Conservation (phyloP, 2,329 filamentous ascomycete genomes). For the Epichloe elymi region DNA sequence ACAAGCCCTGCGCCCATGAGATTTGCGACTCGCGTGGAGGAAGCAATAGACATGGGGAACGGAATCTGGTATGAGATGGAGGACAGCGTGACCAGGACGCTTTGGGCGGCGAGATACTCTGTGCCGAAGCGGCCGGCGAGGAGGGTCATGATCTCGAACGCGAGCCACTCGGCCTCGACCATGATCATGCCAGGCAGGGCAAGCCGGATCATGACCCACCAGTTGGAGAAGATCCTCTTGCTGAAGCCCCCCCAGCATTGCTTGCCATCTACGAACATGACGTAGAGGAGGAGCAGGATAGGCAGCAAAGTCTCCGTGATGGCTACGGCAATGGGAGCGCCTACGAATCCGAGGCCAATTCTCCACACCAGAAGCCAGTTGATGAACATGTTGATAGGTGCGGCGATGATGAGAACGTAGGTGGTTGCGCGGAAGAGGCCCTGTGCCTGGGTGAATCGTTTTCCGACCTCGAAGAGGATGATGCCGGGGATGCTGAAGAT, state of each 20-base stretch:
- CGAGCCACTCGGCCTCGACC: slow-evolving; percentile 87
- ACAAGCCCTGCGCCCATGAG: slow-evolving; percentile 78
- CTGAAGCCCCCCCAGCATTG: slow-evolving; percentile 87
- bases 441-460: slow-evolving; percentile 73
- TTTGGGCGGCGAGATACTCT: slow-evolving; percentile 74
- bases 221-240: slow-evolving; percentile 55
- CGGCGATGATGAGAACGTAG: slow-evolving; percentile 62
- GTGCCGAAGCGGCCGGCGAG: slow-evolving; percentile 67
- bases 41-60: slow-evolving; percentile 80
- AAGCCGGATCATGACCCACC: slow-evolving; percentile 71
- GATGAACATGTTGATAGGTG: slow-evolving; percentile 63
- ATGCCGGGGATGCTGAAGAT: slow-evolving; percentile 64
- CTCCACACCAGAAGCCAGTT: slow-evolving; percentile 72
- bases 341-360: slow-evolving; percentile 56
- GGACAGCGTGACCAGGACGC: slow-evolving; percentile 65
- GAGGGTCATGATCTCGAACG: slow-evolving; percentile 86
- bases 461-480: slow-evolving; percentile 63
- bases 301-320: slow-evolving; percentile 70
- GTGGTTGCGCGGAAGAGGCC: slow-evolving; percentile 68
- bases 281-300: slow-evolving; percentile 63
- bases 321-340: slow-evolving; percentile 68
- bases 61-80: slow-evolving; percentile 81
- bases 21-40: slow-evolving; percentile 80
- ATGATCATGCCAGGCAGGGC: slow-evolving; percentile 83
- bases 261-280: slow-evolving; percentile 57